These are phyloP conservation scores for Beauveria brongniartii DNA, from an alignment of 2,329 filamentous ascomycete genomes.

Conservation along the genomic window DNA sequence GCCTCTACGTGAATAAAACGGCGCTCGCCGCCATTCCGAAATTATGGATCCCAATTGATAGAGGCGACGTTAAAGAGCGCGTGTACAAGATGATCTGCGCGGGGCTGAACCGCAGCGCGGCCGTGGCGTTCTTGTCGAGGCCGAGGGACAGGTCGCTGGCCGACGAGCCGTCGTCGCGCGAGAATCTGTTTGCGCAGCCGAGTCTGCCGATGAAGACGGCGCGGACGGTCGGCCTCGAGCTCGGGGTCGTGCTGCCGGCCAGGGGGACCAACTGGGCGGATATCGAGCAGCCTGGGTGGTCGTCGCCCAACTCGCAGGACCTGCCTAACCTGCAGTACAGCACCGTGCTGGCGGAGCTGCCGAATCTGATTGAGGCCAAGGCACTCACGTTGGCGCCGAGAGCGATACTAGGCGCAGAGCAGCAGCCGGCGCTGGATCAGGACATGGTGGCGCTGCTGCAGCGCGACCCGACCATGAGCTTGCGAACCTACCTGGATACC, in stretches of 20 bases:
- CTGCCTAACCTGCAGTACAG: conserved; percentile 76
- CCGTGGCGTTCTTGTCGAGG: conserved; percentile 69
- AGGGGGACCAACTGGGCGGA: conserved; percentile 62
- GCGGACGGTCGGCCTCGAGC: conserved; percentile 28
- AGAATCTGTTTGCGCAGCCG: conserved; percentile 20
- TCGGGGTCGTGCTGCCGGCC: conserved; percentile 40
- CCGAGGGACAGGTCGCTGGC: conserved; percentile 39
- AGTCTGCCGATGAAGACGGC: conserved; percentile 18
- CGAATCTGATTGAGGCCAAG: conserved; percentile 85
- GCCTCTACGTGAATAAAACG: conserved; percentile 80
- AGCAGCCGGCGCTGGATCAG: conserved; percentile 44
- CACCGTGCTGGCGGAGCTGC: conserved; percentile 73
- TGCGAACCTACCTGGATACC: conserved; percentile 71
- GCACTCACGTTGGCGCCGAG: conserved; percentile 75
- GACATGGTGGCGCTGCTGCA: conserved; percentile 62
- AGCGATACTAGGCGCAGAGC: conserved; percentile 29
- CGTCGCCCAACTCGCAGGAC: conserved; percentile 66
- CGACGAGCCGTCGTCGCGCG: not conserved
- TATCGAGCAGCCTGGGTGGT: conserved; percentile 86
- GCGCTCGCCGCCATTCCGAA: conserved; percentile 79
- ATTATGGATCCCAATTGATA: conserved; percentile 75
- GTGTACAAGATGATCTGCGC: conserved; percentile 70
- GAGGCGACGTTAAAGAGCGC: conserved; percentile 67
- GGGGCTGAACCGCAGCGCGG: conserved; percentile 66
- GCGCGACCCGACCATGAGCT: conserved; percentile 59